Evolutionary conservation across 2,329 filamentous ascomycete genomes (phyloP), one percentile per base, ranked within the genome.

Genomic region (Colletotrichum neosansevieriae): DNA sequence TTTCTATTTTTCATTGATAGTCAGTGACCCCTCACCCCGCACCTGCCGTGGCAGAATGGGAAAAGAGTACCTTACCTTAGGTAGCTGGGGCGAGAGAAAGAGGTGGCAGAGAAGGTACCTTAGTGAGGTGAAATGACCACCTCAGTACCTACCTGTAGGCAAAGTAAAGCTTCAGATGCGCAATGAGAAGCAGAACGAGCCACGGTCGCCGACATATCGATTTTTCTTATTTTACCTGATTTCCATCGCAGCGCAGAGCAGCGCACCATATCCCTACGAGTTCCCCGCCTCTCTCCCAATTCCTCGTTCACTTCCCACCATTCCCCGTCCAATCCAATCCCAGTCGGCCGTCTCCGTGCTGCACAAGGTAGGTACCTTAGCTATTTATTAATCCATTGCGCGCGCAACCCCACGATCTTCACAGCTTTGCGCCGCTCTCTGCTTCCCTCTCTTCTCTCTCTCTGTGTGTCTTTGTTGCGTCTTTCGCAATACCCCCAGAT

Each of bases 311-410:
- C 58, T 42, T 12, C 17, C 53, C 54, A 13, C 53, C 53, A 44
- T 29, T 57, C 21, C 53, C 58, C 38, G 57, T 29, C 53, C 60
- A 44, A n/a, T 63, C 60, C 65, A 65, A 64, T 65, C 61, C 61
- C 36, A 21, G 49, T 34, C 61, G 34, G 17, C 40, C 38, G 21
- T 34, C 65, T 47, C 34, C 54, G 45, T 40, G n/a, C 10, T 19
- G 54, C 53, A 40, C 66, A n/a, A 38, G 32, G 13, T 54, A 6
- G 54, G 32, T 54, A 49, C 66, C 59, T 19, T 38, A 45, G 49
- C 50, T 63, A 63, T 65, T 69, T 65, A 61, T 69, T 65, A 61
- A 69, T 17, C 61, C 56, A 60, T 66, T 42, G 65, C 42, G 47
- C 42, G 47, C 47, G 49, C 61, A 53, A 32, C 29, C n/a, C 54